A percentile compares a stretch with the other conserved stretches of the same genome.
Conservation (phyloP, 148 eudicot genomes). For the Chenopodium berlandieri region DNA sequence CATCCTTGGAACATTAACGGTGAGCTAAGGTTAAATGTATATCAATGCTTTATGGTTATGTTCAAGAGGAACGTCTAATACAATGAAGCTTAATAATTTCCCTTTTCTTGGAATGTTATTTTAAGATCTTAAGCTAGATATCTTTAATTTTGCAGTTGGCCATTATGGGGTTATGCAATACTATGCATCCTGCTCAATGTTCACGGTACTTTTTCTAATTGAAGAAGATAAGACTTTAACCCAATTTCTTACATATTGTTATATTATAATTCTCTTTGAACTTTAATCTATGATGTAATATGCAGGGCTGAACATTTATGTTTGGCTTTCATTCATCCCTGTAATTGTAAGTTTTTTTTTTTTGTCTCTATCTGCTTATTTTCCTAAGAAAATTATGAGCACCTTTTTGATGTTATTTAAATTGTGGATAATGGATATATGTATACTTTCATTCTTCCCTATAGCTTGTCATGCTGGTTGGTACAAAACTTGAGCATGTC, state of each 20-base stretch:
- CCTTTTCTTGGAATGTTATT: not conserved
- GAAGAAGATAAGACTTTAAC: not conserved
- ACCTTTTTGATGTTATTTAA: not conserved
- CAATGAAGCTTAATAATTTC: not conserved
- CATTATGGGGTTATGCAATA: conserved; percentile 94
- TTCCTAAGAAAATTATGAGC: not conserved
- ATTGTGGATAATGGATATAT: not conserved
- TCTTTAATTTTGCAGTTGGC: conserved; percentile 73
- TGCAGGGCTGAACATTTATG: conserved; percentile 90
- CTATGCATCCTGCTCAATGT: conserved; percentile 84
- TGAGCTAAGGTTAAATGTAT: not conserved
- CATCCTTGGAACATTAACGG: not conserved
- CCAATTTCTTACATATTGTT: not conserved
- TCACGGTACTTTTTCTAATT: conserved; percentile 54
- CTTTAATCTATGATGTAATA: not conserved
- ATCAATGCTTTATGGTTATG: not conserved
- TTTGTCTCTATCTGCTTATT: conserved; percentile 4
- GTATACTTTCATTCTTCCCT: conserved; percentile 3
- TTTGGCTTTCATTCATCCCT: conserved; percentile 96
- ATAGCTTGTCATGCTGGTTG: conserved; percentile 94
- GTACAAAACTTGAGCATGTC: conserved; percentile 98
- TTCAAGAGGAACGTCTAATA: not conserved
- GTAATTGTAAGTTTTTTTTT: conserved; percentile 61
- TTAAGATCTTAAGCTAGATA: not conserved
- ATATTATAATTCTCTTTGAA: not conserved